Evolutionary conservation across 805 yeast genomes (phyloP), one percentile per base, ranked within the genome.

Genomic region (Cyberlindnera nakhonratchasimensis): DNA sequence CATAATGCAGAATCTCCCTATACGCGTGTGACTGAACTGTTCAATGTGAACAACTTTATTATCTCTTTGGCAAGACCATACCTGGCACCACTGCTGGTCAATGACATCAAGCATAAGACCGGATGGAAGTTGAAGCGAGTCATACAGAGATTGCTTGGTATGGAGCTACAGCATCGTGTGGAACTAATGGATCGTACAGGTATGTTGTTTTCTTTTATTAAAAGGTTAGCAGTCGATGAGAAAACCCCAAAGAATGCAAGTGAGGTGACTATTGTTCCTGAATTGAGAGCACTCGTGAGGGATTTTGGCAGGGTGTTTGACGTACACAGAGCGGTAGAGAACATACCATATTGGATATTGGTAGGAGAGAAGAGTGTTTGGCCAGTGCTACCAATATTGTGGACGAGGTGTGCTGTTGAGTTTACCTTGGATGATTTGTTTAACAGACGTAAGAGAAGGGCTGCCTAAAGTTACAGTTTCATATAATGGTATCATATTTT

Each of bases 61-160:
- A 90, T 90, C 2, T 86, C 96, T 17, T 70, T 91, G 50, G 96
- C 98, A 8, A 74, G 97, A 48, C 97, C 98, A 1, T 93, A 91
- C 56, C 68, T 91, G 53, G 96, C 96, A 0, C 97, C 98, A 1
- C 68, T 91, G 43, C 75, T 93, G 32, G 80, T 86, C 28, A 83
- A 86, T 50, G 96, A 88, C 57, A 71, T 87, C 55, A 83, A 82
- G 56, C 93, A 88, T 58, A 76, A 75, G 47, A 75, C 72, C 42
- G 60, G 61, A 1, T 58, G 61, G 71, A 64, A 57, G 64, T 58
- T 43, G 51, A 70, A 42, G 52, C 57, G 53, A 60, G 31, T 69
- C 54, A 26, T 67, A 51, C 54, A 65, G 57, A 47, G 71, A 55
- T 40, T 69, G 47, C 46, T 67, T 67, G 69, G 58, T 71, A 62